phyloP scores from a whole-genome alignment of 139 green algal species.

The Protoeuglena noctilucae region DNA sequence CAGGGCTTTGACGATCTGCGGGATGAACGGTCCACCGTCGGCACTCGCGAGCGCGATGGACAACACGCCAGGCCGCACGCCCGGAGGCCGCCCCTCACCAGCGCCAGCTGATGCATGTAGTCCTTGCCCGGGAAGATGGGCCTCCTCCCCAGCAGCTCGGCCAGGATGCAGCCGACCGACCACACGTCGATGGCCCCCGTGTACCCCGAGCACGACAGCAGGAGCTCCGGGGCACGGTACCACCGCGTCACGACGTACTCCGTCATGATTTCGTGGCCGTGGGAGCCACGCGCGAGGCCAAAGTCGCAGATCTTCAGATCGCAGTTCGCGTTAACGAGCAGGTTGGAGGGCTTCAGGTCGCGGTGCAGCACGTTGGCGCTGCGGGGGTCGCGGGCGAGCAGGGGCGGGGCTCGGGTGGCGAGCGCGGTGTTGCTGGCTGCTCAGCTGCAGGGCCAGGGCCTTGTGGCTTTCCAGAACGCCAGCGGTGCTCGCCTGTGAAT shows the following conservation, averaged over 20 bases:
- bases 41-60: too few species aligned
- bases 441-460: too few species aligned
- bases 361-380: slow-evolving; percentile 85
- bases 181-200: slow-evolving; percentile 52
- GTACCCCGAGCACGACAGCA: slow-evolving; percentile 79
- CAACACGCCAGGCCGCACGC: too few species aligned
- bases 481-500: too few species aligned
- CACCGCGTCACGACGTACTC: slow-evolving; percentile 92
- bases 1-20: slow-evolving; percentile 74
- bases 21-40: too few species aligned
- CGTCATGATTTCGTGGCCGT: slow-evolving; percentile 69
- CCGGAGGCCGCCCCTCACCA: slow-evolving; percentile 22
- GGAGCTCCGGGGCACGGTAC: slow-evolving; percentile 87
- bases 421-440: too few species aligned
- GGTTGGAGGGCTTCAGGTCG: slow-evolving; percentile 93
- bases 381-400: too few species aligned
- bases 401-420: too few species aligned
- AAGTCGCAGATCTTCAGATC: slow-evolving; percentile 98
- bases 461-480: too few species aligned
- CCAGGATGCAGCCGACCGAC: slow-evolving; percentile 83
- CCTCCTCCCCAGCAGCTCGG: slow-evolving; percentile 70
- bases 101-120: slow-evolving; percentile 86
- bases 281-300: slow-evolving; percentile 57
- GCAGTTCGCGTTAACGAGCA: slow-evolving; percentile 90
- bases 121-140: slow-evolving; percentile 78